Evolutionary conservation across 2,329 filamentous ascomycete genomes (phyloP), one percentile per base, ranked within the genome.

Genomic region (Neofusicoccum parvum): DNA sequence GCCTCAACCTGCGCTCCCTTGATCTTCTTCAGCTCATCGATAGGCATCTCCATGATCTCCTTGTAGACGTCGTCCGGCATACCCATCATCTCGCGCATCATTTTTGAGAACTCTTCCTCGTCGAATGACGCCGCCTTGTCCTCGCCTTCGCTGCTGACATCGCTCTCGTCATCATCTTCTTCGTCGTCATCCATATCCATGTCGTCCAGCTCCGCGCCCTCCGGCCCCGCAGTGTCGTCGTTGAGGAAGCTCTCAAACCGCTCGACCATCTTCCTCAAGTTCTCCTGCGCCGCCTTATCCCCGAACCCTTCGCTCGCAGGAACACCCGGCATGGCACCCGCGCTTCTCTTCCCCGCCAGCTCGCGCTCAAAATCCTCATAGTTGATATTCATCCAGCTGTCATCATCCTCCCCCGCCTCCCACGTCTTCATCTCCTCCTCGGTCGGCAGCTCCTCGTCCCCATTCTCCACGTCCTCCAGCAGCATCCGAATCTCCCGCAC

Each of bases 61-160:
- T 81, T 77, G 56, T 59, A 62, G 46, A 66, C 65, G 4, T 62
- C 65, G 1, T 56, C 56, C 7, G 86, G 83, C 76, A 88, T 82
- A 0, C 91, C 92, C 89, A 95, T 94, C 89, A 96, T 94, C 73
- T 96, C 91, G 67, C 88, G 87, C 92, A 99, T 97, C 85, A 97
- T 92, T 62, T 82, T 86, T 9, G 90, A 85, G 70, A 97, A 97
- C 63, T 94, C 90, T 41, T 89, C 87, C 76, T 98, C 94, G 69
- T 96, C 88, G 70, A 96, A 94, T 65, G 88, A 90, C 5, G 91
- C 87, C 51, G 90, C 90, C 70, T 89, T 89, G 68, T 93, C 90
- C 72, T 92, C 90, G 20, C 86, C 86, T 23, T 89, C 87, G 66
- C 85, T 87, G 66, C 70, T 34, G 69, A 77, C 76, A 3, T 75